Evolutionary conservation across 164 flowering plant species (phyloP), one percentile per base, ranked within the genome.

Genomic region (Paratinospora sagittata): DNA sequence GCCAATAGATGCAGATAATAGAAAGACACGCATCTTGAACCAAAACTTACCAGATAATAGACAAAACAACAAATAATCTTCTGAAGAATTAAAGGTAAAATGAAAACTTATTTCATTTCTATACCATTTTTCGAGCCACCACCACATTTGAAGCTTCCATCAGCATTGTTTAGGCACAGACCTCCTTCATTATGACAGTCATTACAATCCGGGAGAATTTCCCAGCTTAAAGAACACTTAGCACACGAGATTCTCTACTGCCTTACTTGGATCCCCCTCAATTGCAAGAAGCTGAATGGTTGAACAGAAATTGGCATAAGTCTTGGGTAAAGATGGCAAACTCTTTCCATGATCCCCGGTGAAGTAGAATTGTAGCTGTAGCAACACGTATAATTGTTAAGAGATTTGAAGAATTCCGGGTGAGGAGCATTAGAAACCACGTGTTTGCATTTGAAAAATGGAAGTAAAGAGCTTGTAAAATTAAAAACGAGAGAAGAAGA

Each of bases 371-470:
- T 27, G 23, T 21, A 45, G 21, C 49, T 36, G 2, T 14, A 2
- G 55, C 74, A 72, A 36, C 34, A 16, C 2, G 7, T 19, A 19
- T 36, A 34, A 23, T 45, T 24, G 8, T 3, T 7, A 17, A 30
- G 19, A 0, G 3, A 3, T 10, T 8, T 0, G 11, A 63, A 19
- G 3, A 6, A 63, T 3, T 27, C 21, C 0, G 0, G 14, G 3
- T 11, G 27, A 24, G 34, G 23, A 55, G 13, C 3, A 27, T 12
- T 3, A 63, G 1, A 0, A 19, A 0, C 0, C 8, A 11, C 19
- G 10, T 6, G 66, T 41, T 63, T 71, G 70, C 74, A 72, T 66
- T 37, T 72, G 39, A 36, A 14, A 21, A 66, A 66, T 14, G 69
- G 37, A 41, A 37, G 26, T 6, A 8, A 21, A 7, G 19, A 23